Evolutionary conservation across 1,139 yeast species (phyloP).

Genomic region (Kodamaea suecica): DNA sequence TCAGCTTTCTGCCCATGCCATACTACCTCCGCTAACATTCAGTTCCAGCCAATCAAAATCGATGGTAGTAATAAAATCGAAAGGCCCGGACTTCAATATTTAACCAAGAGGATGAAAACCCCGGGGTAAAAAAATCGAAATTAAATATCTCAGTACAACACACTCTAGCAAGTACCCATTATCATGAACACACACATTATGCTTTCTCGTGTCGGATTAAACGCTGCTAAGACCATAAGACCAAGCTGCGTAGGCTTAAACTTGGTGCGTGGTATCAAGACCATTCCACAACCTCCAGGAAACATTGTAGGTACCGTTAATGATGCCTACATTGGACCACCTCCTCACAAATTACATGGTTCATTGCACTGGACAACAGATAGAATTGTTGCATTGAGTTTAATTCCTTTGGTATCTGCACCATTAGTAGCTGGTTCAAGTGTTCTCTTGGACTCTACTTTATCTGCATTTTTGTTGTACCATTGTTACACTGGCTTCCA

Average conservation of each 20-base stretch:
- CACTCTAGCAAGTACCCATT: neutral
- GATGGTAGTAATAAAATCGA: constrained; percentile 7
- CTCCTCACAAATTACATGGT: constrained; percentile 54
- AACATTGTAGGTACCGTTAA: constrained; percentile 71
- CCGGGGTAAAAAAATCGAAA: constrained; percentile 10
- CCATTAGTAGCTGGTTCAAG: constrained; percentile 57
- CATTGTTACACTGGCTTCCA: constrained; percentile 73
- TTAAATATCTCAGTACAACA: neutral
- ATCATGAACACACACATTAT: constrained; percentile 14
- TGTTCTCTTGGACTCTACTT: constrained; percentile 52
- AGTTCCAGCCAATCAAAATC: constrained; percentile 10
- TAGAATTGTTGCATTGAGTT: constrained; percentile 52
- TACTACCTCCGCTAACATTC: too few species aligned
- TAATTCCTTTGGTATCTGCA: constrained; percentile 61
- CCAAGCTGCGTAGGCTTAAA: constrained; percentile 5
- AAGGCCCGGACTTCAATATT: constrained; percentile 1
- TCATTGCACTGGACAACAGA: constrained; percentile 75
- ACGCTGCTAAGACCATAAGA: constrained; percentile 16
- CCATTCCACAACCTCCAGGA: constrained; percentile 75
- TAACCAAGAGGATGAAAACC: too few species aligned
- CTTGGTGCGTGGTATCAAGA: constrained; percentile 28
- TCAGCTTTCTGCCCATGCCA: too few species aligned
- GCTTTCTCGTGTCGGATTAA: constrained; percentile 34
- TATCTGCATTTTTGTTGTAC: constrained; percentile 54
- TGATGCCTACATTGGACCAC: constrained; percentile 66